phyloP scores from a whole-genome alignment of 306 rosid genomes.

The Rubus parviflorus region DNA sequence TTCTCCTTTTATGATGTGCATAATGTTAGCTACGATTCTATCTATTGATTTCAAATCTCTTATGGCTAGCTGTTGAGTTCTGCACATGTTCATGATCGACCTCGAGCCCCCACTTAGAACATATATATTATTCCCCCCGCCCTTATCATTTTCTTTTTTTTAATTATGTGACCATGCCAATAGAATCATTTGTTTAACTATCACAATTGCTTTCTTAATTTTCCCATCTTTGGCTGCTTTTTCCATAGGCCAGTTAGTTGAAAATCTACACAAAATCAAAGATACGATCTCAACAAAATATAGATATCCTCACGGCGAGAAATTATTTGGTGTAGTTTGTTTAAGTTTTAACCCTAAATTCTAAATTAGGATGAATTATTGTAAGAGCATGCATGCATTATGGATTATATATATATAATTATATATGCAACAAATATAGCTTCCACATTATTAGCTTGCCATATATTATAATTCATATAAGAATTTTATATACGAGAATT shows the following conservation, averaged over 20 bases:
- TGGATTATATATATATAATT: not conserved
- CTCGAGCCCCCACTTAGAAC: slow-evolving; percentile 11
- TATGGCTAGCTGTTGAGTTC: not conserved
- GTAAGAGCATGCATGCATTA: not conserved
- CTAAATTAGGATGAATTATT: not conserved
- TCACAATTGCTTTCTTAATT: not conserved
- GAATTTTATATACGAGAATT: not conserved
- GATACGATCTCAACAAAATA: not conserved
- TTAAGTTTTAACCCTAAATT: too few relatives aligned
- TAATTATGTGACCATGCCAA: not conserved
- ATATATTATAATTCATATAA: too few relatives aligned
- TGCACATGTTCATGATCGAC: slow-evolving; percentile 13
- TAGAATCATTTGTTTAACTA: not conserved
- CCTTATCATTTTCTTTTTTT: not conserved
- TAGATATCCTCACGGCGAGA: not conserved
- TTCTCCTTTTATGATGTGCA: not conserved
- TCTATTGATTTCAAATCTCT: not conserved
- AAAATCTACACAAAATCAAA: not conserved
- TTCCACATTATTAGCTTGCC: not conserved
- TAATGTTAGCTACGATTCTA: not conserved
- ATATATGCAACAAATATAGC: not conserved
- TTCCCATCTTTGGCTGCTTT: not conserved
- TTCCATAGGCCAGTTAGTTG: not conserved
- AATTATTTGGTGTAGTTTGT: not conserved
- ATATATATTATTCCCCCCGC: not conserved